These are phyloP conservation scores for Pilasporangium apinafurcum DNA, from an alignment of 352 stramenopile species.

Conservation along the genomic window DNA sequence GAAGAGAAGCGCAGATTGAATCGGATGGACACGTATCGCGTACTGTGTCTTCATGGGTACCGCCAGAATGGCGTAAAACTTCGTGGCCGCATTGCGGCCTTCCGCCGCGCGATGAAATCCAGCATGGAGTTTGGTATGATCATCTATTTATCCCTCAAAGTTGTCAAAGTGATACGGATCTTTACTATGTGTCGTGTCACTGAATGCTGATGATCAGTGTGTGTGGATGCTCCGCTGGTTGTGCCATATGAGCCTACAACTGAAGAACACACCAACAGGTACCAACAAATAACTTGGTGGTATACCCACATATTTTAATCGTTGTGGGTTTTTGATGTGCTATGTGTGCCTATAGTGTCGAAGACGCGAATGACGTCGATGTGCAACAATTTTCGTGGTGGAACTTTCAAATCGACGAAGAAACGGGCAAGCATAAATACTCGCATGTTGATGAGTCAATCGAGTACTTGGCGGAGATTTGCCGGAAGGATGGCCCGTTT, in stretches of 20 bases:
- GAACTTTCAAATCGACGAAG: conserved; percentile 42
- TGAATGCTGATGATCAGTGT: conserved; percentile 28
- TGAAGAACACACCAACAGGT: conserved; percentile 45
- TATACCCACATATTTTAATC: no score
- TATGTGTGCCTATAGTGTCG: no score
- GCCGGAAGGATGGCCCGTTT: conserved; percentile 71
- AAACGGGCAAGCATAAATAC: conserved; percentile 32
- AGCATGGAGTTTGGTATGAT: conserved; percentile 73
- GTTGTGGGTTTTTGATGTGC: no score
- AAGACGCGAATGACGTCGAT: background rate
- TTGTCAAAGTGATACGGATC: background rate
- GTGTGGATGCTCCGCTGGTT: conserved; percentile 55
- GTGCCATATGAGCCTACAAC: conserved; percentile 64
- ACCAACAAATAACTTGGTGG: background rate
- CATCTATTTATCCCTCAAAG: background rate
- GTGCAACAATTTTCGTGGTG: conserved; percentile 69
- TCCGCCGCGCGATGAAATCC: conserved; percentile 67
- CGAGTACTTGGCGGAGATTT: conserved; percentile 56
- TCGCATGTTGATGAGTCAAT: conserved; percentile 54
- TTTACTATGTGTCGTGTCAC: background rate
- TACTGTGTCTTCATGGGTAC: conserved; percentile 85
- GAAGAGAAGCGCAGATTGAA: background rate
- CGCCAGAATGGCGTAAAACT: conserved; percentile 72
- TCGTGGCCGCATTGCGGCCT: conserved; percentile 62
- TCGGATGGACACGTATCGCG: conserved; percentile 37